Conservation (phyloP, 179 eudicot genomes). For the Gypsophila paniculata region DNA sequence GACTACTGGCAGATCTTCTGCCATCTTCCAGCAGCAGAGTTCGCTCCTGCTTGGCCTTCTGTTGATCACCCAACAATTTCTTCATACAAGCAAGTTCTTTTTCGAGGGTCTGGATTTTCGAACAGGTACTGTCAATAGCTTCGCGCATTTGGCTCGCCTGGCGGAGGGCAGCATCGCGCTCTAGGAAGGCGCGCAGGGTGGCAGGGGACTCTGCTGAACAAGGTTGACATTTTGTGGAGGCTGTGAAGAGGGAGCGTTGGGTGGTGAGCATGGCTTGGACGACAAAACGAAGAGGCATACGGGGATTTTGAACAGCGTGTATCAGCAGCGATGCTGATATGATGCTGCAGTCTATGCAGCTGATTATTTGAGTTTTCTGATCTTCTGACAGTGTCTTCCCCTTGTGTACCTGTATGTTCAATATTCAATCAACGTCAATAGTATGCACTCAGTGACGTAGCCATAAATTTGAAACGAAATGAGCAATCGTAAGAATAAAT, state of each 20-base stretch:
- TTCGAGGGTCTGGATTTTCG: slow-evolving; percentile 55
- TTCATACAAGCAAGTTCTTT: slow-evolving; percentile 53
- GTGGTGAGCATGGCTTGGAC: slow-evolving; percentile 93
- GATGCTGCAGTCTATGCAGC: slow-evolving; percentile 62
- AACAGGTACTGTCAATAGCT: slow-evolving; percentile 45
- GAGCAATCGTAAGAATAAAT: too few relatives aligned
- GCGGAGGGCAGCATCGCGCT: slow-evolving; percentile 59
- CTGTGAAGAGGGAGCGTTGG: slow-evolving; percentile 55
- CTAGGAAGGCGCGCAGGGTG: slow-evolving; percentile 66
- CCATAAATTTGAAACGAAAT: too few relatives aligned
- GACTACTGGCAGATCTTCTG: slow-evolving; percentile 44
- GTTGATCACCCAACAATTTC: slow-evolving; percentile 22
- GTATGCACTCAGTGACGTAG: too few relatives aligned
- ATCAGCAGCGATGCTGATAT: slow-evolving; percentile 51
- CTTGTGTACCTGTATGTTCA: slow-evolving; percentile 39
- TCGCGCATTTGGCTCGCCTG: slow-evolving; percentile 48
- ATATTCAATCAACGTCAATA: not conserved
- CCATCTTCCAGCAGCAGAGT: slow-evolving; percentile 22
- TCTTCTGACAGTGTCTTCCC: slow-evolving; percentile 50
- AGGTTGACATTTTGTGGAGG: slow-evolving; percentile 20
- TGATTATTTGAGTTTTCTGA: slow-evolving; percentile 56
- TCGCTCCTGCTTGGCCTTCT: slow-evolving; percentile 28
- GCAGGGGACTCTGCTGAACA: slow-evolving; percentile 17
- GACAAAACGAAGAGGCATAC: slow-evolving; percentile 66
- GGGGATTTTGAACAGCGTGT: slow-evolving; percentile 83